These are phyloP conservation scores for Podospora bellae-mahoneyi DNA, from an alignment of 495 filamentous ascomycete genomes.

Conservation along the genomic window DNA sequence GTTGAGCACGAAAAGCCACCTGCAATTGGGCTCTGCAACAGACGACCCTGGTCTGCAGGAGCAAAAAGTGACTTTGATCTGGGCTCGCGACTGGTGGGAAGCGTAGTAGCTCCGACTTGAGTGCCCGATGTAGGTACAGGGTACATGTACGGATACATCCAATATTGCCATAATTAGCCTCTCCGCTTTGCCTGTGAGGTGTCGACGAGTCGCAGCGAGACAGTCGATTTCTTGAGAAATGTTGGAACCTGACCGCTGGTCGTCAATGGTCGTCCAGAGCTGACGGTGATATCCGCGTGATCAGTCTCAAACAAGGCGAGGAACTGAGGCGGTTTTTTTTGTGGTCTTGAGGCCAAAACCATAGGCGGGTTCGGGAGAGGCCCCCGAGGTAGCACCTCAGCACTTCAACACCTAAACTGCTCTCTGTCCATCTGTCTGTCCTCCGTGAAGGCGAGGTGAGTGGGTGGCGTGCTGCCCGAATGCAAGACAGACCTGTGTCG, in stretches of 20 bases:
- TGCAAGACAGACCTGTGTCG: conserved; percentile 2
- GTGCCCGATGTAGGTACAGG: conserved; percentile 9
- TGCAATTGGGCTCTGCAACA: conserved; percentile 12
- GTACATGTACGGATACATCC: conserved; percentile 33
- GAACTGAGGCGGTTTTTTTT: neutral
- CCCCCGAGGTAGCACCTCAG: neutral
- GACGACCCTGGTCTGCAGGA: conserved; percentile 28
- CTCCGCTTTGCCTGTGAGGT: conserved; percentile 23
- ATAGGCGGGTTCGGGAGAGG: neutral
- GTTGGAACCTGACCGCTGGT: neutral
- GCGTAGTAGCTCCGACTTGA: conserved; percentile 22
- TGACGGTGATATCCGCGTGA: conserved; percentile 3
- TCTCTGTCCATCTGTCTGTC: neutral
- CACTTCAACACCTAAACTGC: neutral
- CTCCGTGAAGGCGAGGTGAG: neutral
- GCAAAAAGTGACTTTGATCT: conserved; percentile 32
- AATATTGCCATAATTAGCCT: conserved; percentile 42
- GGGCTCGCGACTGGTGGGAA: conserved; percentile 28
- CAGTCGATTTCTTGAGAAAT: neutral
- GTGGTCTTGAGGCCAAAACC: neutral
- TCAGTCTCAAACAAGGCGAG: neutral
- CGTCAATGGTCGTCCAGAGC: neutral
- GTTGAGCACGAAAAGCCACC: conserved; percentile 22
- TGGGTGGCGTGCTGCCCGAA: neutral
- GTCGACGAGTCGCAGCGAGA: conserved; percentile 25